Conservation (phyloP, 202 grass and related monocot genomes). For the Hordeum pubiflorum region DNA sequence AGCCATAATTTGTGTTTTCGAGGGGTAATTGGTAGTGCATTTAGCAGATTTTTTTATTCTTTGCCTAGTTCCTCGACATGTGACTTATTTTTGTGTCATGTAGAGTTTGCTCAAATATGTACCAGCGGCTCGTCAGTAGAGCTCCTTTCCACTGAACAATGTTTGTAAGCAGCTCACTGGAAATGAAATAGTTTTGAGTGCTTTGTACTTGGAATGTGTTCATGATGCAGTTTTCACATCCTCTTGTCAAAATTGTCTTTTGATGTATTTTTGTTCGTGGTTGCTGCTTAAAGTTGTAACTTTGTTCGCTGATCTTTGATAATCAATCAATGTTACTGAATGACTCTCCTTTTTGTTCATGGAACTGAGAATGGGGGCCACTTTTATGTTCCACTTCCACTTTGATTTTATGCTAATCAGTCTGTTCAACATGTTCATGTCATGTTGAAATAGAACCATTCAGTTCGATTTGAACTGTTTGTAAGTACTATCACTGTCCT, state of each 20-base stretch:
- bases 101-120: constrained; percentile 69
- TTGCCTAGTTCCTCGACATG: constrained; percentile 52
- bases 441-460: background rate
- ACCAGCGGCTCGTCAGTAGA: constrained; percentile 42
- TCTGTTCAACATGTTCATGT: background rate
- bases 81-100: constrained; percentile 60
- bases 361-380: background rate
- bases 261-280: constrained; percentile 5
- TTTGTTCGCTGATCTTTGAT: background rate
- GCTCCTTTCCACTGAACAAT: constrained; percentile 61
- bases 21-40: constrained; percentile 42
- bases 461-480: background rate
- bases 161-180: constrained; percentile 54
- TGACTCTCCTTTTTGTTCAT: background rate
- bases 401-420: background rate
- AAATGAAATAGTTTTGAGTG: constrained; percentile 57
- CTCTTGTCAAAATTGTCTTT: constrained; percentile 12
- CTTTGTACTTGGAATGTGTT: constrained; percentile 30
- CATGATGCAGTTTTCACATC: constrained; percentile 15
- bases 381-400: background rate
- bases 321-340: background rate
- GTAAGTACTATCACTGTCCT: background rate
- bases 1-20: constrained; percentile 20
- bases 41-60: constrained; percentile 84
- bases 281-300: constrained; percentile 4